A percentile compares a stretch with the other conserved stretches of the same genome.
Evolutionary conservation across 1,284 basidiomycete genomes (phyloP).

Genomic region (Ceratobasidium sp.): DNA sequence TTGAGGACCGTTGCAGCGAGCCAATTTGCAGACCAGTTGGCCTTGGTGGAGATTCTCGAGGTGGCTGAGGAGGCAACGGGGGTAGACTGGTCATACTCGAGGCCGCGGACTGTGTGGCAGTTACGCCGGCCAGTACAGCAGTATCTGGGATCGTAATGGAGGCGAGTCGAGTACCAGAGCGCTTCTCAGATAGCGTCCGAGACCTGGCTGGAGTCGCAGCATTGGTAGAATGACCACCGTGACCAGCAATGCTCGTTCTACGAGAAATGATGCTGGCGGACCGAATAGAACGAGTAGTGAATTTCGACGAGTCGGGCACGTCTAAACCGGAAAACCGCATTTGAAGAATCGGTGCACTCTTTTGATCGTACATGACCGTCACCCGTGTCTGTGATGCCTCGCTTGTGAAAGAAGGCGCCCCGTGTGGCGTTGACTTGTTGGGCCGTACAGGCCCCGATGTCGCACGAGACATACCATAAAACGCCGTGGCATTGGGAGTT

Average conservation of each 20-base stretch:
- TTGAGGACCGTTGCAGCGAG: slow-evolving; percentile 11
- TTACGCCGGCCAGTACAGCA: slow-evolving; percentile 8
- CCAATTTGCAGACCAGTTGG: background rate
- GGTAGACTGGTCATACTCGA: background rate
- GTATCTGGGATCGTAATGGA: slow-evolving; percentile 12
- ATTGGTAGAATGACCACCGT: slow-evolving; percentile 11
- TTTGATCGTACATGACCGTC: slow-evolving; percentile 30
- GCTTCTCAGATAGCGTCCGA: slow-evolving; percentile 27
- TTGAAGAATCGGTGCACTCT: slow-evolving; percentile 20
- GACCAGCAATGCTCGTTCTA: slow-evolving; percentile 12
- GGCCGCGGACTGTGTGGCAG: background rate
- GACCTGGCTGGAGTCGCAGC: background rate
- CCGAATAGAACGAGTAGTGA: background rate
- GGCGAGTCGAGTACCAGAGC: slow-evolving; percentile 15
- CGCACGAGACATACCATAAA: slow-evolving; percentile 27
- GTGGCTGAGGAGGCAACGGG: background rate
- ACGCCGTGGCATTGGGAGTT: slow-evolving; percentile 36
- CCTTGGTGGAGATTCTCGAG: background rate
- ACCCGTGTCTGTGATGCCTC: slow-evolving; percentile 8
- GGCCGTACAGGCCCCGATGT: background rate
- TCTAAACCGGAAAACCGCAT: slow-evolving; percentile 36
- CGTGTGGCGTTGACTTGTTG: background rate
- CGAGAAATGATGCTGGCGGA: background rate
- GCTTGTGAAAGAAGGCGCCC: background rate
- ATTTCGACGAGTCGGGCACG: slow-evolving; percentile 13